These are phyloP conservation scores for Ilyonectria robusta DNA, from an alignment of 2,329 filamentous ascomycete species.

Conservation along the genomic window DNA sequence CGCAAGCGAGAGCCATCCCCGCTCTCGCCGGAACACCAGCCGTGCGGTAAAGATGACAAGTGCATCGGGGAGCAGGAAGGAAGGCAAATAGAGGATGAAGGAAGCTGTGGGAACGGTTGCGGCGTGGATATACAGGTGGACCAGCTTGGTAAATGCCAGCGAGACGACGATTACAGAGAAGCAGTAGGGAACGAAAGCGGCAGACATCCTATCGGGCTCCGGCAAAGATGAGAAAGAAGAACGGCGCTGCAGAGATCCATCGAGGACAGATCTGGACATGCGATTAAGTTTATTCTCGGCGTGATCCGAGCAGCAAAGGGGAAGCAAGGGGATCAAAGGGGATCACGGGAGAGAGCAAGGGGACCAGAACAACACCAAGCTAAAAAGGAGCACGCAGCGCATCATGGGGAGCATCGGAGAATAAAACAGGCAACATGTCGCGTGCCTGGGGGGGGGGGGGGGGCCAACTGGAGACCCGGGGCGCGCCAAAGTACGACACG, in stretches of 20 bases:
- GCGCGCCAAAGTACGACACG: not conserved
- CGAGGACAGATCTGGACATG: not conserved
- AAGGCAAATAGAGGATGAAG: conserved; percentile 49
- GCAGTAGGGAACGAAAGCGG: conserved; percentile 46
- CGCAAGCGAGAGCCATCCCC: conserved; percentile 42
- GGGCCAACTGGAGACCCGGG: too few relatives aligned
- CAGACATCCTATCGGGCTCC: conserved; percentile 36
- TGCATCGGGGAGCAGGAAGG: conserved; percentile 48
- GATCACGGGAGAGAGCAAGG: too few relatives aligned
- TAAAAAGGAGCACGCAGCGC: too few relatives aligned
- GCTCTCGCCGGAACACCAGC: conserved; percentile 47
- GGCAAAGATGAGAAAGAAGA: not conserved
- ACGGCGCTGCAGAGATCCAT: not conserved
- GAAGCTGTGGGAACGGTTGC: conserved; percentile 42
- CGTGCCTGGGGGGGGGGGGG: conserved; percentile 27
- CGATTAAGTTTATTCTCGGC: not conserved
- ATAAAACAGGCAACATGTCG: conserved; percentile 46
- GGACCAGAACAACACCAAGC: too few relatives aligned
- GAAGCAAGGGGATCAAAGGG: too few relatives aligned
- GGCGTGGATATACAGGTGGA: conserved; percentile 49
- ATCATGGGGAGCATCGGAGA: not conserved
- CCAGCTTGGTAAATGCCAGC: conserved; percentile 47
- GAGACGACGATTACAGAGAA: conserved; percentile 50
- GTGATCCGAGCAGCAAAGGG: not conserved
- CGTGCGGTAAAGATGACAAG: conserved; percentile 45